phyloP scores from a whole-genome alignment of 225 moss, liverwort and hornwort genomes.

The Pseudisothecium myosuroides region DNA sequence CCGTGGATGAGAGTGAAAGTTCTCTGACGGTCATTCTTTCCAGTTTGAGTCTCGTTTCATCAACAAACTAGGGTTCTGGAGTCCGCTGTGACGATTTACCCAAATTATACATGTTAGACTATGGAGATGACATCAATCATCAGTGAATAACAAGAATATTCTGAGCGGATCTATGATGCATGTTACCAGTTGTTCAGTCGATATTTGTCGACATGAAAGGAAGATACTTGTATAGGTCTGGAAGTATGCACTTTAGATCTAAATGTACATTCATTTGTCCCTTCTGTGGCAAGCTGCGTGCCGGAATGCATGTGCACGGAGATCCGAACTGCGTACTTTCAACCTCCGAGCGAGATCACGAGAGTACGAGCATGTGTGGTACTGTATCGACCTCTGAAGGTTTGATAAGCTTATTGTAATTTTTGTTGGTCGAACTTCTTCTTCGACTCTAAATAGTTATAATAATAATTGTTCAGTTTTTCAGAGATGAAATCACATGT shows the following conservation, averaged over 20 bases:
- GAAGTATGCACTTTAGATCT: background rate
- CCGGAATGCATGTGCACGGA: background rate
- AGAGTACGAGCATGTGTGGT: background rate
- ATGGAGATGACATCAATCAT: background rate
- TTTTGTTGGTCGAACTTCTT: background rate
- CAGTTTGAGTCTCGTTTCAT: background rate
- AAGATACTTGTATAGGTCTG: too few relatives aligned
- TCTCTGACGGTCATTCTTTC: background rate
- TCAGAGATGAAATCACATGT: background rate
- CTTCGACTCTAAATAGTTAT: too few relatives aligned
- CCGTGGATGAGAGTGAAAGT: conserved; percentile 22
- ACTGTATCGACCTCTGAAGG: too few relatives aligned
- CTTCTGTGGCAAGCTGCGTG: background rate
- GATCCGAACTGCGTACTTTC: background rate
- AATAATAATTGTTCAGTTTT: too few relatives aligned
- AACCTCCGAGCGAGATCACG: background rate
- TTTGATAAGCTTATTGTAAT: background rate
- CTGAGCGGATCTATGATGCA: background rate
- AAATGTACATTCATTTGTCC: background rate
- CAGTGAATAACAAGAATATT: background rate
- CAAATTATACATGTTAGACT: background rate
- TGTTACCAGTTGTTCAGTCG: background rate
- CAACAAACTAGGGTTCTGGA: too few relatives aligned
- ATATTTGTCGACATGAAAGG: background rate
- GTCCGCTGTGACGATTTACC: background rate